Conservation (phyloP, 2,329 filamentous ascomycete species). For the Colletotrichum sp. region DNA sequence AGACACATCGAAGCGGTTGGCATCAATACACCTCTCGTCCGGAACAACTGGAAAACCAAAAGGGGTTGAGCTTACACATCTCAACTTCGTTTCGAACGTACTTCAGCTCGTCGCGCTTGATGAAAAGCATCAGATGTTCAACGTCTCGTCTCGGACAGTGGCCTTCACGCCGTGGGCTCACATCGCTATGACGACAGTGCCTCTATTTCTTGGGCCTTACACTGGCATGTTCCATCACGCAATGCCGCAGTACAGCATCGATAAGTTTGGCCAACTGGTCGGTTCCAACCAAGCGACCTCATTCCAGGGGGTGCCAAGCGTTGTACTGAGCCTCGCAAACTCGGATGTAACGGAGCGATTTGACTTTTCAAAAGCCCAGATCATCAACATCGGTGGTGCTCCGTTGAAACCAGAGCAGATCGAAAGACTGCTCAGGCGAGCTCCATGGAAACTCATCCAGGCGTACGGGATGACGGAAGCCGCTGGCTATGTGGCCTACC, state of each 20-base stretch:
- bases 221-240: slow-evolving; percentile 49
- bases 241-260: slow-evolving; percentile 43
- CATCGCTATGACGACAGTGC: slow-evolving; percentile 48
- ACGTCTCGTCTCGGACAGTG: slow-evolving; percentile 37
- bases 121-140: slow-evolving; percentile 31
- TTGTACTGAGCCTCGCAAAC: slow-evolving; percentile 41
- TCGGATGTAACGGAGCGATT: slow-evolving; percentile 36
- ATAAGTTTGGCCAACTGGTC: slow-evolving; percentile 37
- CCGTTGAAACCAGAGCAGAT: slow-evolving; percentile 39
- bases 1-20: slow-evolving; percentile 37
- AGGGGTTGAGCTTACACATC: slow-evolving; percentile 85
- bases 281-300: slow-evolving; percentile 38
- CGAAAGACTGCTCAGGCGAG: slow-evolving; percentile 31
- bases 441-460: slow-evolving; percentile 44
- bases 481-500: slow-evolving; percentile 46
- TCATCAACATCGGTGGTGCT: slow-evolving; percentile 40
- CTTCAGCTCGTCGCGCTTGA: slow-evolving; percentile 43
- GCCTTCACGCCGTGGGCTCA: slow-evolving; percentile 49
- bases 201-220: slow-evolving; percentile 47
- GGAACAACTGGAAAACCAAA: slow-evolving; percentile 93
- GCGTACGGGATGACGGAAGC: slow-evolving; percentile 53
- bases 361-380: slow-evolving; percentile 41
- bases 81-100: slow-evolving; percentile 79
- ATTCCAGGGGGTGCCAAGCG: slow-evolving; percentile 45
- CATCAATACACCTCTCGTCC: slow-evolving; percentile 42